phyloP scores from a whole-genome alignment of 2,329 filamentous ascomycete species.

The Fusarium nisikadoi region DNA sequence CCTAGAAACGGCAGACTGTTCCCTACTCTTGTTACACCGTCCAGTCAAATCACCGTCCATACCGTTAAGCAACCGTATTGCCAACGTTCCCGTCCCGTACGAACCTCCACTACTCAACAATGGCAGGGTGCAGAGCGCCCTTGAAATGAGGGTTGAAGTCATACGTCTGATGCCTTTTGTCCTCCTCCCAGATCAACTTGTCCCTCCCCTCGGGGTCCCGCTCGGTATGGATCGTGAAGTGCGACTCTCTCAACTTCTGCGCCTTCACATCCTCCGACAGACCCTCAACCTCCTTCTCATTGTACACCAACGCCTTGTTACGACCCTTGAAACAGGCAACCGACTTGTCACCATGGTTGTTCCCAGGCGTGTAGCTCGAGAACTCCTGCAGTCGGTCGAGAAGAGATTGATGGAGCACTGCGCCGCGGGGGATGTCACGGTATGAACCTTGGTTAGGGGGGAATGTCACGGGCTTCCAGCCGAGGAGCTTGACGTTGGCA shows the following conservation, averaged over 20 bases:
- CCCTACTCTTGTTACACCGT: background rate
- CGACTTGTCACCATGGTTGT: conserved; percentile 48
- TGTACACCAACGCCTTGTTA: conserved; percentile 15
- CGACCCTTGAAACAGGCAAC: conserved; percentile 45
- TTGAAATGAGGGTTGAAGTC: conserved; percentile 31
- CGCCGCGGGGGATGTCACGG: conserved; percentile 54
- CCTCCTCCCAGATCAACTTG: conserved; percentile 1
- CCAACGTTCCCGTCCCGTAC: background rate
- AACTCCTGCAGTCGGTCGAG: conserved; percentile 49
- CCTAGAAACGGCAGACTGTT: background rate
- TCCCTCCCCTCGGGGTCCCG: background rate
- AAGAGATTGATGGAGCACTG: conserved; percentile 53
- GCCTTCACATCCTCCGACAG: background rate
- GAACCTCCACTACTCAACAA: background rate
- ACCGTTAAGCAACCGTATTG: background rate
- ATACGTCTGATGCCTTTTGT: conserved; percentile 33
- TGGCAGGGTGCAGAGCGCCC: background rate
- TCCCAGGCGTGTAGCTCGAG: conserved; percentile 44
- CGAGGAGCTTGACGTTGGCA: conserved; percentile 28
- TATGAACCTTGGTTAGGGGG: conserved; percentile 51
- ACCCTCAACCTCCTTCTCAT: background rate
- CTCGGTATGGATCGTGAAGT: conserved; percentile 19
- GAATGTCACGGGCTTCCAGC: conserved; percentile 46
- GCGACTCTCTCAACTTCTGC: conserved; percentile 2
- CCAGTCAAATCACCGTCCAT: background rate